These are phyloP conservation scores for Aspergillus flavus DNA, from an alignment of 2,329 filamentous ascomycete genomes.

Conservation along the genomic window DNA sequence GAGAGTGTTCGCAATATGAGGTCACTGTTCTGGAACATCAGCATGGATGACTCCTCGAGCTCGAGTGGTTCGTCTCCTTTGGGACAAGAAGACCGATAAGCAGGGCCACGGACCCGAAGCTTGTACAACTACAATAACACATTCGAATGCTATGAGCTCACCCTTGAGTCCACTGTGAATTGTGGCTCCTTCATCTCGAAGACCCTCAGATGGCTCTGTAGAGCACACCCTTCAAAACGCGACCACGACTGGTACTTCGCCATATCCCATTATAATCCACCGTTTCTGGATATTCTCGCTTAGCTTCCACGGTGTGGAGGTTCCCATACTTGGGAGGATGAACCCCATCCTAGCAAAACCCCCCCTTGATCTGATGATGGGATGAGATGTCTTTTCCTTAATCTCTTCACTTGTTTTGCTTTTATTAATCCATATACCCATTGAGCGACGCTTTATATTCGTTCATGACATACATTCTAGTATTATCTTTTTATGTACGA, in stretches of 20 bases:
- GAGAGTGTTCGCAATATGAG: slow-evolving; percentile 75
- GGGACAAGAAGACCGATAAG: slow-evolving; percentile 10
- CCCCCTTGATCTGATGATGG: background rate
- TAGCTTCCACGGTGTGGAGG: background rate
- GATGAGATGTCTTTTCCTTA: background rate
- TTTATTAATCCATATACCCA: slow-evolving; percentile 3
- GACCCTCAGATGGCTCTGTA: background rate
- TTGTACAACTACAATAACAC: background rate
- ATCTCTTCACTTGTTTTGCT: background rate
- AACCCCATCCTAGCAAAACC: background rate
- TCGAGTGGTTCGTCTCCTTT: slow-evolving; percentile 30
- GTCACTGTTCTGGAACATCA: slow-evolving; percentile 68
- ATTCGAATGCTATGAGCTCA: background rate
- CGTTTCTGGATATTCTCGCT: background rate
- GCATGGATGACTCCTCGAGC: slow-evolving; percentile 51
- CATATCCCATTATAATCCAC: background rate
- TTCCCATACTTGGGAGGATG: background rate
- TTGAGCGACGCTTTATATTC: background rate
- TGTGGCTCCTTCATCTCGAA: background rate
- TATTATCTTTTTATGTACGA: background rate
- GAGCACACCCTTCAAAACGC: background rate
- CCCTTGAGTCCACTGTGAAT: background rate
- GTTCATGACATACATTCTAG: background rate
- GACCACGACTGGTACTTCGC: background rate
- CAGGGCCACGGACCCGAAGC: background rate